Conservation (phyloP, 805 yeast genomes). For the Monosporozyma siamensis region DNA sequence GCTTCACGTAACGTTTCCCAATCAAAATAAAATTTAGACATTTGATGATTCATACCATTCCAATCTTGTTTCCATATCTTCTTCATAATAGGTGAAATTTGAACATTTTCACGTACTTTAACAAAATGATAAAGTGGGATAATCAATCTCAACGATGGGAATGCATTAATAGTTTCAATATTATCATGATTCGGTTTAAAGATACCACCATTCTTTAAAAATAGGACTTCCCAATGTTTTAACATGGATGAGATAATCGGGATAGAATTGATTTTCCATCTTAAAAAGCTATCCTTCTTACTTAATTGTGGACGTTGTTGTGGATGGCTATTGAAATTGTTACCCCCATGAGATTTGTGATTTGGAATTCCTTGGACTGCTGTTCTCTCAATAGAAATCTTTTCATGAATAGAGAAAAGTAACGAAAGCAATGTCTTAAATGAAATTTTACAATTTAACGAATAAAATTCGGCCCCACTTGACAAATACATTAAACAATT, state of each 20-base stretch:
- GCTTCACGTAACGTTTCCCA: slow-evolving; percentile 59
- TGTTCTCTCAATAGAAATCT: slow-evolving; percentile 43
- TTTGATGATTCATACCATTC: slow-evolving; percentile 49
- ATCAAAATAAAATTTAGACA: slow-evolving; percentile 40
- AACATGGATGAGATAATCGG: slow-evolving; percentile 50
- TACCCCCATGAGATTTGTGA: no score
- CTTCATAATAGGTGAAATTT: slow-evolving; percentile 50
- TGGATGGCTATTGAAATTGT: no score
- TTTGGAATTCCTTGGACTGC: slow-evolving; percentile 12
- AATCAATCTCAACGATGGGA: slow-evolving; percentile 52
- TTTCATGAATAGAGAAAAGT: slow-evolving; percentile 58
- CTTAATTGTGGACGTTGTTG: not conserved
- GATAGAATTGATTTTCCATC: slow-evolving; percentile 58
- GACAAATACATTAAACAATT: slow-evolving; percentile 40
- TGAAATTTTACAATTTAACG: slow-evolving; percentile 27
- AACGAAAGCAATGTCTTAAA: slow-evolving; percentile 40
- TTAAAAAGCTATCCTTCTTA: slow-evolving; percentile 29
- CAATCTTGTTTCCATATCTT: slow-evolving; percentile 58
- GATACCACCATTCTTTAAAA: slow-evolving; percentile 53
- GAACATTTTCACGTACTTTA: slow-evolving; percentile 53
- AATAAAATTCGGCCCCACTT: slow-evolving; percentile 31
- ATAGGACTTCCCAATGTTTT: slow-evolving; percentile 59
- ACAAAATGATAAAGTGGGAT: slow-evolving; percentile 60
- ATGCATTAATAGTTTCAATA: slow-evolving; percentile 35
- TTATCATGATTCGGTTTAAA: slow-evolving; percentile 41